Base-by-base conservation (phyloP, 352 stramenopile species). In the Globisporangium yorkense region DNA sequence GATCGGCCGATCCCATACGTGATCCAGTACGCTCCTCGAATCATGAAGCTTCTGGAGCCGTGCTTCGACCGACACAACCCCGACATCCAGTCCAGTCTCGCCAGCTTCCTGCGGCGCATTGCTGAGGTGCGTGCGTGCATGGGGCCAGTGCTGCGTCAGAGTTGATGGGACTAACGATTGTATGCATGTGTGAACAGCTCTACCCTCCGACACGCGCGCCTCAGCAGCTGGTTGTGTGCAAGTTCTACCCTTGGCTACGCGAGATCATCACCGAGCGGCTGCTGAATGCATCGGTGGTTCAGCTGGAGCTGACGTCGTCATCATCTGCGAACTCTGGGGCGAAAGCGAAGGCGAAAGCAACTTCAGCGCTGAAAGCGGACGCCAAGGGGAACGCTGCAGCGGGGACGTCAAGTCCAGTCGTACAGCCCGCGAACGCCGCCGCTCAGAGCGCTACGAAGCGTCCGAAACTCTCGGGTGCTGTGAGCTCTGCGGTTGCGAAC, bases 1-100 rank as follows among this genome's bases (percentile, higher is more conserved):
- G 81, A 79, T n/a, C 73, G 84, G 49, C 59, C 75, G 37, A 72
- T 93, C 15, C 82, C 85, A 20, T 96, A 94, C 60, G 80, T 94
- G 18, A 75, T 95, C 33, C 85, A 96, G 65, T 94, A 96, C 47
- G 87, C 87, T 4, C 85, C 85, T 13, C 73, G 85, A 35, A 90
- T 96, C 44, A 94, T 95, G 85, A 96, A 96, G 69, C 59, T 96
- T 16, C 59, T 95, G 16, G 87, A 96, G 56, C 85, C 87, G 31
- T 96, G 87, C 62, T 96, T 96, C 62, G 85, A 94, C 61, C 81
- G 82, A 9, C 71, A 80, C n/a, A 91, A 92, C 52, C 51, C 67
- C 37, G 85, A 92, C 39, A 91, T 95, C 24, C 87, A 96, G 63
- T 51, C 68, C 0, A 77, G 72, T 43, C 61, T 95, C 15, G 87